Conservation (phyloP, 1,139 yeast species). For the Suzukiozyma palmioleophila region DNA sequence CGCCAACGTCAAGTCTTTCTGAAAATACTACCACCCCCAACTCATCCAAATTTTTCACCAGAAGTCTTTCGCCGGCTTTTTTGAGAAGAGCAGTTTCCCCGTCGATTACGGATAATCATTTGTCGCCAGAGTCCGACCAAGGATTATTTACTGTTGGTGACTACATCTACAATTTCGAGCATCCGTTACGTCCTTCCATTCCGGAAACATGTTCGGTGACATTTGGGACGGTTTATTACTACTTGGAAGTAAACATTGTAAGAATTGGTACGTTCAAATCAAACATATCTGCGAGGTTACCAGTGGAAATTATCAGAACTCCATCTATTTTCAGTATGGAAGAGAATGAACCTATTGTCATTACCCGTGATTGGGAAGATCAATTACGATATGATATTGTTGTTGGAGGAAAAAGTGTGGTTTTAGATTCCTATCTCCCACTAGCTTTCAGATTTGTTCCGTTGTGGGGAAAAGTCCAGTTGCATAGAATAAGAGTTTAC, state of each 20-base stretch:
- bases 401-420: slow-evolving; percentile 81
- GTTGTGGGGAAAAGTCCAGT: slow-evolving; percentile 71
- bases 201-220: slow-evolving; percentile 81
- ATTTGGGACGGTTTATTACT: slow-evolving; percentile 74
- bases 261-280: slow-evolving; percentile 84
- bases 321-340: slow-evolving; percentile 78
- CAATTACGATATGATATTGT: slow-evolving; percentile 84
- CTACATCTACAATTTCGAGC: slow-evolving; percentile 87
- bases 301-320: slow-evolving; percentile 66
- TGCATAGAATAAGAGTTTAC: slow-evolving; percentile 82
- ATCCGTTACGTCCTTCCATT: slow-evolving; percentile 72
- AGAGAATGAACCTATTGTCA: slow-evolving; percentile 89
- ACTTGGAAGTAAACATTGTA: slow-evolving; percentile 62
- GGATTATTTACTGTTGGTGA: slow-evolving; percentile 69
- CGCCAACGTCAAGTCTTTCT: slow-evolving; percentile 7
- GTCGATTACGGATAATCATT: slow-evolving; percentile 15
- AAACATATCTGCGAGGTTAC: slow-evolving; percentile 59
- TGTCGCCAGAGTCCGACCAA: slow-evolving; percentile 15
- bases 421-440: slow-evolving; percentile 79
- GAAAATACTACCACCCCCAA: slow-evolving; percentile 11
- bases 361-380: slow-evolving; percentile 90
- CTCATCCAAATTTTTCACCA: slow-evolving; percentile 17
- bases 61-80: slow-evolving; percentile 27
- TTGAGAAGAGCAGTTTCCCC: slow-evolving; percentile 44
- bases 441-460: slow-evolving; percentile 82